Base-by-base conservation (phyloP, 179 eudicot genomes). In the Patellifolia procumbens region DNA sequence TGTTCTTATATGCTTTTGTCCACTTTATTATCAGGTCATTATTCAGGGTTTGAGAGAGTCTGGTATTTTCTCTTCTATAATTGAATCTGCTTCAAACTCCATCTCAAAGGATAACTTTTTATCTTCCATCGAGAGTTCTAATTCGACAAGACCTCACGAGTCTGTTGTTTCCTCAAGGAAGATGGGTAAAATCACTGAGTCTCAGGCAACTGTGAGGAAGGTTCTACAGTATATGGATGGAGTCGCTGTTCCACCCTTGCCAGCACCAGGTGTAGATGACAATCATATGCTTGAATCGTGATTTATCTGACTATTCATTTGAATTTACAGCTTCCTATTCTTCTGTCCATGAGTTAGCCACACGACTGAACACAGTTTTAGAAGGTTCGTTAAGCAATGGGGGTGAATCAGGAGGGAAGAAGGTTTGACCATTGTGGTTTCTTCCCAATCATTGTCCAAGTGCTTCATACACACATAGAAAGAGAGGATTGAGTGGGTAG, bases 1-100 rank as follows among this genome's bases (percentile, higher is more conserved):
- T 1, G 13, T 51, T 68, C 12, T 69, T 68, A 42, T 65, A 4
- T 68, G 73, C 19, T 61, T 67, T 76, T 61, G 46, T 82, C 29
- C n/a, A 42, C 63, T 26, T n/a, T n/a, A n/a, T n/a, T 73, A 77
- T 52, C 83, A 92, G 97, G 94, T 78, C 42, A 91, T 92, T 63
- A 78, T 92, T 79, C 93, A 91, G 80, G 91, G 96, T 55, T 83
- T 92, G 81, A 86, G 91, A 79, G 97, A 92, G 62, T 84, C 92
- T 11, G 93, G 92, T 43, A 81, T 91, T 34, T 91, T 91, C 73
- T 81, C 76, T 75, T 84, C 92, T 32, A 67, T 89, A 16, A 85
- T 92, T 59, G 83, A 85, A 43, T 88, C 95, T 34, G 91, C 90
- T 37, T 85, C 88, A 35, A 78, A 81, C 68, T 76, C 83, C 24